Conservation (phyloP, 2,329 filamentous ascomycete genomes). For the Escovopsis sp. region DNA sequence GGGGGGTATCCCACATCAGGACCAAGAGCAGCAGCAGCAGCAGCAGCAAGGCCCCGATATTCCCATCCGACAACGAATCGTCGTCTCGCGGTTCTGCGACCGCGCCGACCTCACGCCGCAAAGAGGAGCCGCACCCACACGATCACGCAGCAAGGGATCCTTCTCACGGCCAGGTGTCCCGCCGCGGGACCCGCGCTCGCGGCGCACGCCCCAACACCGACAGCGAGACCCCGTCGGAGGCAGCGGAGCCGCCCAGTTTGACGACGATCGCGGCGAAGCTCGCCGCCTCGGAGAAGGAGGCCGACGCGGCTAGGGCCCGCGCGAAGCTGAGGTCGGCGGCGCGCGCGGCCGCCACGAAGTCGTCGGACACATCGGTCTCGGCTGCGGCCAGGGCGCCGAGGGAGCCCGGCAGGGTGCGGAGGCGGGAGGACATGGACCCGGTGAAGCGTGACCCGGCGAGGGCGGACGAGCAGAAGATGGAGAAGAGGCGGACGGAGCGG, state of each 20-base stretch:
- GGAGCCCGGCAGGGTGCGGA: too few species aligned
- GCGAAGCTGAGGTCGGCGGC: conserved; percentile 44
- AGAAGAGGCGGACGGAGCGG: conserved; percentile 36
- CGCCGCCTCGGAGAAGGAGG: conserved; percentile 47
- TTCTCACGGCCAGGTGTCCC: not conserved
- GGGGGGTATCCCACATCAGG: too few species aligned
- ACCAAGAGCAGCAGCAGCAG: too few species aligned
- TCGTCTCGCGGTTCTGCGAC: too few species aligned
- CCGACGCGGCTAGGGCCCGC: conserved; percentile 46
- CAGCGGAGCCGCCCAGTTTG: conserved; percentile 47
- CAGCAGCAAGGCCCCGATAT: too few species aligned
- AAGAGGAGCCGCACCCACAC: not conserved
- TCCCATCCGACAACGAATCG: too few species aligned
- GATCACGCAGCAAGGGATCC: not conserved
- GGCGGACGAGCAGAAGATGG: conserved; percentile 6
- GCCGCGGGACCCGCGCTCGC: conserved; percentile 10
- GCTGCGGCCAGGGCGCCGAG: not conserved
- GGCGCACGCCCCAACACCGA: conserved; percentile 17
- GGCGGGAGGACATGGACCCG: conserved; percentile 18
- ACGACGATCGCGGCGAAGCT: conserved; percentile 48
- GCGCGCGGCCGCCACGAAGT: too few species aligned
- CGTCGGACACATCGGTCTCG: too few species aligned
- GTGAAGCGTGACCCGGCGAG: conserved; percentile 17
- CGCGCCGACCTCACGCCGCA: too few species aligned
- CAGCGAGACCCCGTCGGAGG: conserved; percentile 27